Evolutionary conservation across 192 early-diverging fungal species (phyloP), one percentile per base, ranked within the genome.

Genomic region (Phlyctochytrium arcticum): DNA sequence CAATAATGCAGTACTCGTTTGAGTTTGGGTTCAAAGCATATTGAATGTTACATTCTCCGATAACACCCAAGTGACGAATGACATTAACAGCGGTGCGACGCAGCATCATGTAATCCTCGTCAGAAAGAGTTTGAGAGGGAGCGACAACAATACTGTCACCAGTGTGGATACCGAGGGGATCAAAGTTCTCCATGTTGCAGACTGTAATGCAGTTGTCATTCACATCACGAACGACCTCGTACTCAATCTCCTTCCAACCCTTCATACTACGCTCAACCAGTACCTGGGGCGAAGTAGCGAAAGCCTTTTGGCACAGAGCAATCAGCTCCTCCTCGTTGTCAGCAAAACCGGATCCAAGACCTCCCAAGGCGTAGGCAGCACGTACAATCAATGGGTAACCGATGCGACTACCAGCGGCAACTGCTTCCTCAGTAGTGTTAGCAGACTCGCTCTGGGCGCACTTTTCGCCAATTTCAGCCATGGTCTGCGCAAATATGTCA

Each of bases 161-260:
- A 3, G 96, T 98, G 78, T 98, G 96, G 39, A 92, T 91, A 24
- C 96, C 94, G 34, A 98, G 88, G 24, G 96, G 96, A 65, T 98
- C 96, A 83, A 98, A 97, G 88, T 98, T 98, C 75, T 98, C 94
- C 94, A 97, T 98, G 83, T 98, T 98, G 77, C 96, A 98, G 36
- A 98, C 95, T 27, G 96, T 97, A 56, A 99, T 94, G 75, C 96
- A 99, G 80, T 99, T 99, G 77, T 99, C 87, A 49, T 87, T 84
- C 48, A 91, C 87, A 75, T 99, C 96, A 63, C 96, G 89, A 27
- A 99, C 94, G 33, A 98, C 94, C 71, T 98, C 96, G 72, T 98
- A 99, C 79, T 99, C 96, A 50, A 99, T 85, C 79, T 98, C 96
- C 75, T 98, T 98, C 94, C 96, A 99, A 27, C 96, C 96, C 72